Conservation (phyloP, 331 rosid genomes). For the Quercus phellos region DNA sequence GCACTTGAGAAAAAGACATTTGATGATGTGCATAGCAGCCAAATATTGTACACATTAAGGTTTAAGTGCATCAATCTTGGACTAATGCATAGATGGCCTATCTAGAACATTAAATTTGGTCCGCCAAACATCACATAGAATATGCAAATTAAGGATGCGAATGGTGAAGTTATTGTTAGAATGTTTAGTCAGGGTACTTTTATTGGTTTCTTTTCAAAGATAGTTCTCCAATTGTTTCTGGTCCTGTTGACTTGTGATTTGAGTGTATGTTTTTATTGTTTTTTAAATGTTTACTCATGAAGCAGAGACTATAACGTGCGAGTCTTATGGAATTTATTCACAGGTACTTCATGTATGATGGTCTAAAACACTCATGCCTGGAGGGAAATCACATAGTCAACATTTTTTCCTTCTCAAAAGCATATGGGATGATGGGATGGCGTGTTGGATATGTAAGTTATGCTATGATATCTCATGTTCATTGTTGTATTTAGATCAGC, state of each 20-base stretch:
- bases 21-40: not conserved
- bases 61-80: not conserved
- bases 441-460: slow-evolving; percentile 90
- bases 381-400: slow-evolving; percentile 90
- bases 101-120: not conserved
- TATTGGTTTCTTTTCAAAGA: not conserved
- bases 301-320: not conserved
- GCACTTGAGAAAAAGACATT: too few relatives aligned
- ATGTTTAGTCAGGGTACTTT: not conserved
- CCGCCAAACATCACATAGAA: not conserved
- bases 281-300: not conserved
- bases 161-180: too few relatives aligned
- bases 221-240: not conserved
- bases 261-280: not conserved
- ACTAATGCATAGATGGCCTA: not conserved
- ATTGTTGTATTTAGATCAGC: not conserved
- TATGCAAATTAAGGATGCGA: too few relatives aligned
- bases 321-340: not conserved
- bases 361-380: slow-evolving; percentile 68
- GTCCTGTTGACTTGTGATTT: not conserved
- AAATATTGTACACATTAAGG: not conserved
- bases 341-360: slow-evolving; percentile 97
- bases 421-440: slow-evolving; percentile 99
- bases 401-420: slow-evolving; percentile 90
- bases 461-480: not conserved